These are phyloP conservation scores for Senecio squalidus DNA, from an alignment of 140 eudicot species.

Conservation along the genomic window DNA sequence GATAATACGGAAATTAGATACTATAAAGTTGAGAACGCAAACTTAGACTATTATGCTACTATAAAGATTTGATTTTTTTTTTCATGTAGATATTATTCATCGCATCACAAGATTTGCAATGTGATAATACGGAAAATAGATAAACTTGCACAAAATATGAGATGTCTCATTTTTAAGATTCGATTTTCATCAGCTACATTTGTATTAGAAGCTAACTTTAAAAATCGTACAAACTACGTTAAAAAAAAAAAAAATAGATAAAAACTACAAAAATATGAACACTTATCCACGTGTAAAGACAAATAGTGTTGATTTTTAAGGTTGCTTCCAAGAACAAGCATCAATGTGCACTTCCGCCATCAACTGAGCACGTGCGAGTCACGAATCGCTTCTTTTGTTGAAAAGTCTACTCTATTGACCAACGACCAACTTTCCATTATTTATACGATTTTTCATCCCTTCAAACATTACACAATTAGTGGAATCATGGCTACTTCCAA, in stretches of 20 bases:
- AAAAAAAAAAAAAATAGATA: not conserved
- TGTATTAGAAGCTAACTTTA: too few relatives aligned
- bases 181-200: too few relatives aligned
- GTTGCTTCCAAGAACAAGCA: conserved; percentile 27
- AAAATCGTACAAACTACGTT: too few relatives aligned
- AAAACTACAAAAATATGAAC: not conserved
- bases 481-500: conserved; percentile 31
- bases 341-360: conserved; percentile 28
- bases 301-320: conserved; percentile 16
- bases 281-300: conserved; percentile 13
- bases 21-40: too few relatives aligned
- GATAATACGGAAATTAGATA: too few relatives aligned
- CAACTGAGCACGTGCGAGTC: conserved; percentile 30
- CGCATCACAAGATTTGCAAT: too few relatives aligned
- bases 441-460: conserved; percentile 10
- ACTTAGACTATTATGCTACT: too few relatives aligned
- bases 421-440: conserved; percentile 26
- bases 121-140: too few relatives aligned
- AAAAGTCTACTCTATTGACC: conserved; percentile 28
- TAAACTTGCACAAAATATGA: too few relatives aligned
- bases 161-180: too few relatives aligned
- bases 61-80: too few relatives aligned
- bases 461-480: conserved; percentile 12
- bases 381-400: conserved; percentile 5
- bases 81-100: too few relatives aligned